Base-by-base conservation (phyloP, 768 basidiomycete genomes). In the Amanita pallidorosea region DNA sequence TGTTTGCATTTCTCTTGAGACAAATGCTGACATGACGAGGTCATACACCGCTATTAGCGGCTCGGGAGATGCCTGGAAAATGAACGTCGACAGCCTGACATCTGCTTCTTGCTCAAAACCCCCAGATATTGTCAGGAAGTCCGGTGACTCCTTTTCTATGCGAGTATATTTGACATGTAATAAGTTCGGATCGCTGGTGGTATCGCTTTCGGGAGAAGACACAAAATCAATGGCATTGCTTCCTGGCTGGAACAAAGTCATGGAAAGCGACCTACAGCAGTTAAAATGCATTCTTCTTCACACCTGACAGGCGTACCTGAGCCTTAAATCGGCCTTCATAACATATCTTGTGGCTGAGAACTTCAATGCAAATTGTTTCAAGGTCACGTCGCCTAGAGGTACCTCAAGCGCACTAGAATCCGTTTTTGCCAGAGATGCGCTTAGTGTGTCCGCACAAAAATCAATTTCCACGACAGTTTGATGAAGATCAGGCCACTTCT, bases 1-100 rank as follows among this genome's bases (percentile, higher is more conserved):
- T 17, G 35, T 18, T 33, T 22, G 45, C 35, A 40, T 27, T n/a
- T 56, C 51, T 53, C 71, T 57, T 7, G 85, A 80, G 8, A 91
- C 88, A 65, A 99, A 99, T 0, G 96, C 97, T 2, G 88, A 85
- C 85, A 99, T 94, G 65, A 99, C 80, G 69, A 95, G 97, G 67
- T 98, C 93, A 66, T 97, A 98, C 18, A 97, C 66, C 2, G 85
- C 76, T 34, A 99, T 70, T 38, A 97, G 83, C 11, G 95, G 93
- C 60, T 92, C 90, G 0, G 96, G 93, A 7, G 87, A 85, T 3
- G 86, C 82, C 51, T 81, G 80, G 65, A 98, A 83, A 47, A 94
- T 77, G 63, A 99, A 82, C 0, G 95, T 96, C 3, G 95, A 94
- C 35, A 98, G 72, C 57, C 80, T 81, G 56, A 92, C 79, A 58